Percentiles rank a stretch among this genome's conserved stretches.
Evolutionary conservation across 2,329 filamentous ascomycete species (phyloP).

Genomic region (Diplocarpon mali): DNA sequence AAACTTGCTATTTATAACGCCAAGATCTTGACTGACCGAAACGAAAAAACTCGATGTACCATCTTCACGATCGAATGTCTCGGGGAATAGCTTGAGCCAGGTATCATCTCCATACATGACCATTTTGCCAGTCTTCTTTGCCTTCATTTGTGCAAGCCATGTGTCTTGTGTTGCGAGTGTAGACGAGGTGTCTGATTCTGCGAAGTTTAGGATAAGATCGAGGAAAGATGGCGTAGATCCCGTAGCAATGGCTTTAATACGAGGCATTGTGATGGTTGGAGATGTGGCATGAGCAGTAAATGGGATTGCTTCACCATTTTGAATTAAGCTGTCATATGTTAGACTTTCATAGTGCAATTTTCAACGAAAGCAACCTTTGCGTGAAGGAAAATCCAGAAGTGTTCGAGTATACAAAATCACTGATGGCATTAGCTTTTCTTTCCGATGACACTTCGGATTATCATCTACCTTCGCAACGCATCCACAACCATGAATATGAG

Average conservation of each 20-base stretch:
- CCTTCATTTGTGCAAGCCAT: constrained; percentile 88
- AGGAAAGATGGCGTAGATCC: constrained; percentile 97
- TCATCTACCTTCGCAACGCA: constrained; percentile 67
- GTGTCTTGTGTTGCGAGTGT: constrained; percentile 83
- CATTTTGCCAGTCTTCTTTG: constrained; percentile 58
- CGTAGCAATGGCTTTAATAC: constrained; percentile 93
- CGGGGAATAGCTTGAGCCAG: constrained; percentile 93
- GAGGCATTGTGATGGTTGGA: constrained; percentile 95
- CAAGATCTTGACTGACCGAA: constrained; percentile 51
- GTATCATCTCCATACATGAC: constrained; percentile 97
- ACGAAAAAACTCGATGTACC: constrained; percentile 98
- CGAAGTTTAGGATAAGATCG: constrained; percentile 92
- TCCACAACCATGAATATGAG: constrained; percentile 97
- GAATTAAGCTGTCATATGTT: constrained; percentile 18
- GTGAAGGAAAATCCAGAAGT: constrained; percentile 78
- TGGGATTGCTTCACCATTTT: constrained; percentile 72
- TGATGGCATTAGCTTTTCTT: constrained; percentile 31
- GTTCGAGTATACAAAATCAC: constrained; percentile 84
- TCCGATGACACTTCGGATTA: background rate
- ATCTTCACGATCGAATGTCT: constrained; percentile 74
- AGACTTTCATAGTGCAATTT: background rate
- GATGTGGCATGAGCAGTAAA: constrained; percentile 96
- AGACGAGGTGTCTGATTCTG: constrained; percentile 85
- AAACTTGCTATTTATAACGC: constrained; percentile 17
- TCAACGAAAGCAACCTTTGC: constrained; percentile 51